These are phyloP conservation scores for Emmonsiellopsis sp. DNA, from an alignment of 2,329 filamentous ascomycete genomes.

Conservation along the genomic window DNA sequence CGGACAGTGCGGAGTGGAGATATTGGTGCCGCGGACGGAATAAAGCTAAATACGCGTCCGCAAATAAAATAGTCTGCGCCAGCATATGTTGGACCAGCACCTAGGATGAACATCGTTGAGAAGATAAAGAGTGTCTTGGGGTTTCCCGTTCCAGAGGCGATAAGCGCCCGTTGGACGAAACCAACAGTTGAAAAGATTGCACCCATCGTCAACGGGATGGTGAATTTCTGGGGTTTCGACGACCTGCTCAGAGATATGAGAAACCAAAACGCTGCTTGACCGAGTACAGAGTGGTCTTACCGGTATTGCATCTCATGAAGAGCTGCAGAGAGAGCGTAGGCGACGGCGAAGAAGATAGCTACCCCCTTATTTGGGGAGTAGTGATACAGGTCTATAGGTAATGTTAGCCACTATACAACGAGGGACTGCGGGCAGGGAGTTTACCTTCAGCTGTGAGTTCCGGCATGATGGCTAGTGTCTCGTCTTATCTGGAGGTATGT, in stretches of 20 bases:
- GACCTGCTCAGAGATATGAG: not conserved
- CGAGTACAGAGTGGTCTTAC: not conserved
- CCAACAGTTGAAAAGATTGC: slow-evolving; percentile 6
- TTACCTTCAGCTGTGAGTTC: not conserved
- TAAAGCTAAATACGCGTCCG: slow-evolving; percentile 7
- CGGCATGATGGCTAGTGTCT: not conserved
- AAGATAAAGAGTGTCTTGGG: not conserved
- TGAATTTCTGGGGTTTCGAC: slow-evolving; percentile 6
- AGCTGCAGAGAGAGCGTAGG: not conserved
- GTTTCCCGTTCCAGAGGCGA: slow-evolving; percentile 1
- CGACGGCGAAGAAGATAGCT: not conserved
- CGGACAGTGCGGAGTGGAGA: slow-evolving; percentile 6
- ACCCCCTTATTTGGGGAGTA: slow-evolving; percentile 1
- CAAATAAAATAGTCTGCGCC: slow-evolving; percentile 10
- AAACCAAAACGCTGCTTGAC: not conserved
- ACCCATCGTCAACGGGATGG: slow-evolving; percentile 5
- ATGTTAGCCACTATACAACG: not conserved
- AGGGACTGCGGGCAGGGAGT: not conserved
- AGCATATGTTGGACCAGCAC: slow-evolving; percentile 9
- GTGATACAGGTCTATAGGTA: not conserved
- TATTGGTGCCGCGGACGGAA: slow-evolving; percentile 6
- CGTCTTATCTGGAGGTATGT: not conserved
- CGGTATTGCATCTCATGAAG: not conserved
- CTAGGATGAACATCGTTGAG: slow-evolving; percentile 9
- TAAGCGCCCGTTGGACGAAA: slow-evolving; percentile 5